Conservation (phyloP, 192 early-diverging fungal genomes). For the Coemansia guatemalensis region DNA sequence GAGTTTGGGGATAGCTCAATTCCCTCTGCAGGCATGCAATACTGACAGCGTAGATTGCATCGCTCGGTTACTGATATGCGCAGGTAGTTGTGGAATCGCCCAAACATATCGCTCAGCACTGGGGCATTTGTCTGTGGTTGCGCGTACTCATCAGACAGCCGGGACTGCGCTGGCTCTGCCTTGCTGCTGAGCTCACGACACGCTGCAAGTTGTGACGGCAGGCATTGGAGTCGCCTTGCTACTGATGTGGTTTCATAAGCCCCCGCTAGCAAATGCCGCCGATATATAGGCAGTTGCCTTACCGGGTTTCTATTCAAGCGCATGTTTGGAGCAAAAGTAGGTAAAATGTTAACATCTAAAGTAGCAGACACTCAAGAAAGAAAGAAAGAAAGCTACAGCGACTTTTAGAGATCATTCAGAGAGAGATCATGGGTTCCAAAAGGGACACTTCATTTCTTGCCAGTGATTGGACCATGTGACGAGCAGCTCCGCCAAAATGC, state of each 20-base stretch:
- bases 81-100: constrained; percentile 88
- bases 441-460: no score
- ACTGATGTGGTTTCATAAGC: not conserved
- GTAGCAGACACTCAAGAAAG: not conserved
- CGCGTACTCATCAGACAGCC: not conserved
- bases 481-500: not conserved
- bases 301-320: no score
- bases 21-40: constrained; percentile 96
- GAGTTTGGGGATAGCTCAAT: constrained; percentile 67
- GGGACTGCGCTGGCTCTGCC: not conserved
- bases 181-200: not conserved
- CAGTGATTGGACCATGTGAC: no score
- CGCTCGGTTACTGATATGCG: constrained; percentile 93
- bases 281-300: no score
- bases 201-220: constrained; percentile 1
- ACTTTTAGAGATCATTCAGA: not conserved
- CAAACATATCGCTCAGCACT: constrained; percentile 72
- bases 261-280: no score
- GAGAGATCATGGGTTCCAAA: no score
- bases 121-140: constrained; percentile 3
- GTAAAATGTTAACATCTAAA: no score
- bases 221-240: not conserved
- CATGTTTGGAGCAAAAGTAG: no score
- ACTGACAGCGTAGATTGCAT: constrained; percentile 96
- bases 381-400: not conserved